Base-by-base conservation (phyloP, 2,329 filamentous ascomycete species). In the Xylaria sp. region DNA sequence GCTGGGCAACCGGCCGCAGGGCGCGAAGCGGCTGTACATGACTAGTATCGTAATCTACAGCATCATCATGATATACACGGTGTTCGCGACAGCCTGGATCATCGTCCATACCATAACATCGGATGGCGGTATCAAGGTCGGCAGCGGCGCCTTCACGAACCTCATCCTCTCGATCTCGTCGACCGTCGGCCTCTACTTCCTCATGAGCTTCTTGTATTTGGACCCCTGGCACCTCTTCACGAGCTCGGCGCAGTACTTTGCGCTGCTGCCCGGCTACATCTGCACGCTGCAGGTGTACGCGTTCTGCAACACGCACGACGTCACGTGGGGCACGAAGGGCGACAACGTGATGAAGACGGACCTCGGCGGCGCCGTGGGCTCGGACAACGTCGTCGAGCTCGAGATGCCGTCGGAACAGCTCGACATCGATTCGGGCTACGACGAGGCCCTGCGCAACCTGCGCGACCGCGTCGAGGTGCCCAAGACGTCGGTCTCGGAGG, bases 211-310 rank as follows among this genome's bases (percentile, higher is more conserved):
- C 77, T 77, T 99, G 62, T 99, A 99, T 76, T 84, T 99, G 52
- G 95, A 99, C 68, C 94, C 94, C 0, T 99, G 94, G 94, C 94
- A 99, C 79, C 94, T 99, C 90, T 89, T 99, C 77, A 99, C 94
- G 10, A 93, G 88, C 0, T 87, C 90, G 0, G 84, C 82, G 0
- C 92, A 97, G 73, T 99, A 99, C 79, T 97, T 99, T 73, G 83
- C 92, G 52, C 85, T 99, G 30, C 81, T 99, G 42, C 94, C 94
- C 0, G 88, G 83, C 46, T 99, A 97, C 78, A 96, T 99, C 75
- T 97, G 94, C 79, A 97, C 91, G 0, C 82, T 99, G 2, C 94
- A 99, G 75, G 92, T 97, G 18, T 99, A 99, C 76, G 94, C 94
- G 49, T 99, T 99, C 76, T 97, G 94, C 80, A 99, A 99, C 78